These are phyloP conservation scores for Myxozyma melibiosi DNA, from an alignment of 805 yeast genomes.

Conservation along the genomic window DNA sequence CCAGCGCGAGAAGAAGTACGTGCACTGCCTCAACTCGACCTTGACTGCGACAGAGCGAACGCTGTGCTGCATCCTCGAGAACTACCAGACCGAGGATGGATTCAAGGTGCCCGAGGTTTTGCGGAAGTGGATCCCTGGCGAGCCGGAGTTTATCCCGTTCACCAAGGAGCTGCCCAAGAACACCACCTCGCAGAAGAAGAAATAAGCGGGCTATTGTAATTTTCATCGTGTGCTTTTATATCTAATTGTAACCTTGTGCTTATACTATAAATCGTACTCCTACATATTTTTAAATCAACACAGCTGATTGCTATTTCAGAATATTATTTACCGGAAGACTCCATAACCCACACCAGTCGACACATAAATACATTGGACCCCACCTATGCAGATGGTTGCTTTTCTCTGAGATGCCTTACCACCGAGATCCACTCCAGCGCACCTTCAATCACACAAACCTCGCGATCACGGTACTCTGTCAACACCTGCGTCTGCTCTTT, in stretches of 20 bases:
- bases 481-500: conserved; percentile 7
- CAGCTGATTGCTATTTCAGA: too few relatives aligned
- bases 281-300: too few relatives aligned
- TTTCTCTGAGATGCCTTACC: conserved; percentile 2
- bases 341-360: neutral
- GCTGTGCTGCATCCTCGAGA: conserved; percentile 93
- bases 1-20: conserved; percentile 95
- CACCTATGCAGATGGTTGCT: too few relatives aligned
- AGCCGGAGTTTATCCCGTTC: conserved; percentile 94
- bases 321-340: neutral
- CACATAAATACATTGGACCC: too few relatives aligned
- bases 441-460: conserved; percentile 11
- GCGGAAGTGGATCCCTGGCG: conserved; percentile 96
- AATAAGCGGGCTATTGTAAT: neutral
- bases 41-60: conserved; percentile 98
- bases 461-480: conserved; percentile 14
- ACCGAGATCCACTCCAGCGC: conserved; percentile 12
- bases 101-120: conserved; percentile 90
- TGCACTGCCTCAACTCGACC: conserved; percentile 97
- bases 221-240: neutral
- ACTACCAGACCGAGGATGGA: conserved; percentile 95
- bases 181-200: conserved; percentile 75
- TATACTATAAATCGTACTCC: neutral
- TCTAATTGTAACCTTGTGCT: neutral
- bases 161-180: conserved; percentile 91